Conservation (phyloP, 176 grass and related monocot genomes). For the Aechmea fasciata region DNA sequence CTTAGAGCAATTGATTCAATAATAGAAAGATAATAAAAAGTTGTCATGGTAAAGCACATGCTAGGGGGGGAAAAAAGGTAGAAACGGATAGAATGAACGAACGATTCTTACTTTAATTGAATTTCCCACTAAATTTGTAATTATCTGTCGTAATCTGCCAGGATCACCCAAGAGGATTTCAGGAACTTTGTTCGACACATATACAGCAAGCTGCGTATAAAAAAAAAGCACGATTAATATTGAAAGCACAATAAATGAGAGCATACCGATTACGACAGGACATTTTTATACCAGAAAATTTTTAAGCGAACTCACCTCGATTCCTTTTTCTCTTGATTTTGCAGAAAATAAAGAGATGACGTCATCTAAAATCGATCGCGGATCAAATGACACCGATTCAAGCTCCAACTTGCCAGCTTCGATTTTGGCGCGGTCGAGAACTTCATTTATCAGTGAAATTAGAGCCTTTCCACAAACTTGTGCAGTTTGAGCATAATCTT, state of each 20-base stretch:
- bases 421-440: slow-evolving; percentile 97
- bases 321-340: slow-evolving; percentile 65
- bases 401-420: slow-evolving; percentile 83
- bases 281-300: not conserved
- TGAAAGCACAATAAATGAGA: slow-evolving; percentile 12
- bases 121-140: slow-evolving; percentile 94
- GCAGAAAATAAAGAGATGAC: slow-evolving; percentile 76
- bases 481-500: slow-evolving; percentile 90
- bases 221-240: slow-evolving; percentile 2
- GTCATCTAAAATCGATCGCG: slow-evolving; percentile 82
- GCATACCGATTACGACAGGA: not conserved
- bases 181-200: slow-evolving; percentile 92
- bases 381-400: slow-evolving; percentile 71
- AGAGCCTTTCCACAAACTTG: slow-evolving; percentile 82
- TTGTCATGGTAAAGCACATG: too few relatives aligned
- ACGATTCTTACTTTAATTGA: slow-evolving; percentile 68
- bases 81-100: not conserved
- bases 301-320: slow-evolving; percentile 55
- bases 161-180: slow-evolving; percentile 87
- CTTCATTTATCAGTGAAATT: slow-evolving; percentile 91
- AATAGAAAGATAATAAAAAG: not conserved
- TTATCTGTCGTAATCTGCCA: slow-evolving; percentile 94
- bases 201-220: slow-evolving; percentile 74
- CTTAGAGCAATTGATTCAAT: not conserved
- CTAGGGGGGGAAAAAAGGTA: not conserved